phyloP scores from a whole-genome alignment of 148 eudicot genomes.

The Fagopyrum homotropicum region DNA sequence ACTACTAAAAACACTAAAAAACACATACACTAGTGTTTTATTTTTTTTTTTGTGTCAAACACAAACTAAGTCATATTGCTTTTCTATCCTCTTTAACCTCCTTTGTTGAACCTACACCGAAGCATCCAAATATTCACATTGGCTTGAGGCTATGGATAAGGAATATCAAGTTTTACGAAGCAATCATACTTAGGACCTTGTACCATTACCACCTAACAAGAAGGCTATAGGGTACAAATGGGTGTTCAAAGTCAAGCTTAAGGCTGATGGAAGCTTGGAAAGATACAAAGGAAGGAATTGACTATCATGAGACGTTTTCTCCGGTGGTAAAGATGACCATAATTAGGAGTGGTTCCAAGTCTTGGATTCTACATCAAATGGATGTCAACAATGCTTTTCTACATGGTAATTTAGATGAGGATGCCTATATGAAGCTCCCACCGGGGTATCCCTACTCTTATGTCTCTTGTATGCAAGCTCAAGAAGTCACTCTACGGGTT shows the following conservation, averaged over 20 bases:
- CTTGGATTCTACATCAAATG: neutral
- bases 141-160: neutral
- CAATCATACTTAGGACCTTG: neutral
- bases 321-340: conserved; percentile 11
- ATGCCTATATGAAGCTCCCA: conserved; percentile 6
- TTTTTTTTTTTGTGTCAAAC: too few species aligned
- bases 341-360: neutral
- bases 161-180: neutral
- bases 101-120: too few species aligned
- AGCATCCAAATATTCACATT: neutral
- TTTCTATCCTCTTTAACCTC: too few species aligned
- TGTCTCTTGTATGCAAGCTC: neutral
- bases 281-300: conserved; percentile 11
- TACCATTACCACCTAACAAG: neutral
- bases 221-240: neutral
- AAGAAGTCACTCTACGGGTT: neutral
- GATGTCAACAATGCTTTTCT: too few species aligned
- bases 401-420: too few species aligned
- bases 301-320: conserved; percentile 14
- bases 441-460: neutral
- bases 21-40: too few species aligned
- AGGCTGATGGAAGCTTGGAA: conserved; percentile 11
- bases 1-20: too few species aligned
- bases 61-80: too few species aligned
- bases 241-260: conserved; percentile 3